These are phyloP conservation scores for Termitomyces sp. DNA, from an alignment of 1,284 basidiomycete species.

Conservation along the genomic window DNA sequence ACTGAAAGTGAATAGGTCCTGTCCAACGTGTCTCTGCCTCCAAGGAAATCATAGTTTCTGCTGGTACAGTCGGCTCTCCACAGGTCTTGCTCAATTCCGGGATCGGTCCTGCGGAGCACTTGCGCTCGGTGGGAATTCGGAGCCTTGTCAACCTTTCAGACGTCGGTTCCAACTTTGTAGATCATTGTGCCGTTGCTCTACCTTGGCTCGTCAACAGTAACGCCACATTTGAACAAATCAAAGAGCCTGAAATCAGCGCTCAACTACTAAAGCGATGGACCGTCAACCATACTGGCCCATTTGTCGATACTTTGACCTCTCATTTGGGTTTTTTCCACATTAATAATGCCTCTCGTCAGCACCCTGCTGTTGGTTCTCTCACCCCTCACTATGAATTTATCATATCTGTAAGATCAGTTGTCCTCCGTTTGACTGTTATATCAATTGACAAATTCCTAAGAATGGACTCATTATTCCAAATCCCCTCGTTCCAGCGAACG, in stretches of 20 bases:
- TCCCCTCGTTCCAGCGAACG: not conserved
- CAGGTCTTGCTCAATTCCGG: conserved; percentile 16
- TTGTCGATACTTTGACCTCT: conserved; percentile 1
- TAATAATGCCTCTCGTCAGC: not conserved
- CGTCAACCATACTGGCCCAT: conserved; percentile 2
- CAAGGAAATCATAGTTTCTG: conserved; percentile 8
- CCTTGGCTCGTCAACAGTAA: conserved; percentile 12
- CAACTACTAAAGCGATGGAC: conserved; percentile 10
- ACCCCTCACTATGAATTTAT: conserved; percentile 16
- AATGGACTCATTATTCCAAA: conserved; percentile 3
- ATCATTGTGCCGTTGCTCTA: conserved; percentile 11
- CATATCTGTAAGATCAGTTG: conserved; percentile 7
- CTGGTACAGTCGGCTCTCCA: conserved; percentile 2
- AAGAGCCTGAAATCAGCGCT: conserved; percentile 1
- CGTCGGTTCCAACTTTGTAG: conserved; percentile 15
- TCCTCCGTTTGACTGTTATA: not conserved
- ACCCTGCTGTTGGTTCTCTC: conserved; percentile 18
- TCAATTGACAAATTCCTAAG: not conserved
- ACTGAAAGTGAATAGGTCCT: not conserved
- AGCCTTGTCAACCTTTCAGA: conserved; percentile 13
- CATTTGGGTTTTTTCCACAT: conserved; percentile 8
- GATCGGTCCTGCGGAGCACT: conserved; percentile 12
- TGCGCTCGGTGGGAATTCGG: conserved; percentile 9
- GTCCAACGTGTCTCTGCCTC: conserved; percentile 5
- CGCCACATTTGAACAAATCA: conserved; percentile 13